Conservation (phyloP, 2,329 filamentous ascomycete species). For the Exutisphaerella laricina region DNA sequence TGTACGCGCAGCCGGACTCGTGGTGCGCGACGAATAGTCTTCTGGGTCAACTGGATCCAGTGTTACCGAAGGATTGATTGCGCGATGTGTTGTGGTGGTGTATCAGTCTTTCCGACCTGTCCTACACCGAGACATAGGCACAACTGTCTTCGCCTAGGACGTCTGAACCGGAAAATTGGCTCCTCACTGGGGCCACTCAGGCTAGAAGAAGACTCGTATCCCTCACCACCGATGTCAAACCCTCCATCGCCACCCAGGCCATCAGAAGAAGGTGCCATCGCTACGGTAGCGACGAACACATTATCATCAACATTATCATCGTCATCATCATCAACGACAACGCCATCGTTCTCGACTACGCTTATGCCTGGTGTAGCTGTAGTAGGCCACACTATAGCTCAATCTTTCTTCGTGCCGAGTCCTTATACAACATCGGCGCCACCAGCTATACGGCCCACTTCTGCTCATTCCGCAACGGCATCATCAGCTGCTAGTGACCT, state of each 20-base stretch:
- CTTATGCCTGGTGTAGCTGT: slow-evolving; percentile 19
- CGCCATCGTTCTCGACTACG: slow-evolving; percentile 4
- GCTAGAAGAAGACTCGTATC: slow-evolving; percentile 31
- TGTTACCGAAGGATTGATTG: slow-evolving; percentile 8
- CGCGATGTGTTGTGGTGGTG: slow-evolving; percentile 17
- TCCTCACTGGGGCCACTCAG: slow-evolving; percentile 6
- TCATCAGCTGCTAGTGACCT: too few species aligned
- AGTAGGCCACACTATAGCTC: slow-evolving; percentile 9
- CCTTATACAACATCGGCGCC: too few species aligned
- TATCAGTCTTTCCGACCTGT: slow-evolving; percentile 9
- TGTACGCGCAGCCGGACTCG: slow-evolving; percentile 6
- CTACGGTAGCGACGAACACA: slow-evolving; percentile 6
- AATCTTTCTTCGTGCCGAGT: too few species aligned
- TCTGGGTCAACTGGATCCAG: slow-evolving; percentile 3
- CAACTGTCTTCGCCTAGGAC: slow-evolving; percentile 7
- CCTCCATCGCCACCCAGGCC: slow-evolving; percentile 38
- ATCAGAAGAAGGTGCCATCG: slow-evolving; percentile 12
- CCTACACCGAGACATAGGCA: slow-evolving; percentile 10
- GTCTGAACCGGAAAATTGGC: slow-evolving; percentile 19
- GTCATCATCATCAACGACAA: slow-evolving; percentile 1
- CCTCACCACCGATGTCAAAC: slow-evolving; percentile 49
- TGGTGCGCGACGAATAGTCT: slow-evolving; percentile 3
- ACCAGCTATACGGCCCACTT: too few species aligned
- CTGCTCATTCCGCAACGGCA: too few species aligned
- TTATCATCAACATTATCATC: slow-evolving; percentile 7